Conservation (phyloP, 2,329 filamentous ascomycete species). For the Immersiporthe knoxdaviesiana region DNA sequence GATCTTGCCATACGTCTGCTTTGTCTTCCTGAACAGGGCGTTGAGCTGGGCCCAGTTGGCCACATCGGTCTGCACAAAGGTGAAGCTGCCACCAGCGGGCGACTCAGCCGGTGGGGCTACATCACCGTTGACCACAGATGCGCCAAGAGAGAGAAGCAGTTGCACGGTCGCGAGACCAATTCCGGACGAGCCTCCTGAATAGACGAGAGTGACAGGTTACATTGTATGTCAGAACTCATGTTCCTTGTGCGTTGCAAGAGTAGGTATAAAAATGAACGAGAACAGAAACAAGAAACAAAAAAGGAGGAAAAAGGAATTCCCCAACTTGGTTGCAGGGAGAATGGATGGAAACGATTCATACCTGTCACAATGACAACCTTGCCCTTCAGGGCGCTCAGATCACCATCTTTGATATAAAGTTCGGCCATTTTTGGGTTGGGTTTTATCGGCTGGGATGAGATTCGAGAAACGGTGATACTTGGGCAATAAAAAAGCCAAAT, state of each 20-base stretch:
- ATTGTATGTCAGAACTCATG: background rate
- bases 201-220: background rate
- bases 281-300: background rate
- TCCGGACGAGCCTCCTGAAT: constrained; percentile 58
- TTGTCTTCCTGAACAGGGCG: constrained; percentile 54
- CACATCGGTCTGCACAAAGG: constrained; percentile 52
- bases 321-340: too few species aligned
- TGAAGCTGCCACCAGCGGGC: constrained; percentile 35
- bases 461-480: background rate
- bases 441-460: background rate
- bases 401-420: constrained; percentile 49
- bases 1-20: constrained; percentile 70
- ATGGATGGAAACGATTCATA: constrained; percentile 10
- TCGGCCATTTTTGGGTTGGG: constrained; percentile 47
- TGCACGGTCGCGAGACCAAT: constrained; percentile 61
- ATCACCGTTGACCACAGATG: constrained; percentile 59
- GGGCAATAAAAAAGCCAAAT: background rate
- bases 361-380: constrained; percentile 56
- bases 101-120: constrained; percentile 45
- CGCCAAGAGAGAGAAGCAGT: constrained; percentile 55
- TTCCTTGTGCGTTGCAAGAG: too few species aligned
- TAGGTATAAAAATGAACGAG: background rate
- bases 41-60: constrained; percentile 53
- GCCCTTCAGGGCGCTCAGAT: constrained; percentile 47
- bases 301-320: background rate